A percentile compares a stretch with the other conserved stretches of the same genome.
phyloP scores from a whole-genome alignment of 2,329 filamentous ascomycete species.

The Neobulgaria alba region DNA sequence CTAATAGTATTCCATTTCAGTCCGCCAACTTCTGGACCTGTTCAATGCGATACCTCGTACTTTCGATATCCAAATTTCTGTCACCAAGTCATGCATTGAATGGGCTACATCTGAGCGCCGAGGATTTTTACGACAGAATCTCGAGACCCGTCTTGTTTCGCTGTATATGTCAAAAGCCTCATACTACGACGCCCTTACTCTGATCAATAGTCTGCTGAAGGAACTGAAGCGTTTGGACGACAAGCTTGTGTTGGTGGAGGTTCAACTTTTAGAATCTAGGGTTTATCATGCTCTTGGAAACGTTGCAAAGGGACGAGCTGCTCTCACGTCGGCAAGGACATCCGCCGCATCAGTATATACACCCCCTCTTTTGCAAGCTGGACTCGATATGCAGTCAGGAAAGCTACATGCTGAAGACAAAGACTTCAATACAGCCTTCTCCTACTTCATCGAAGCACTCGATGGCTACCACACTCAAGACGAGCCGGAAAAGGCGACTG shows the following conservation, averaged over 20 bases:
- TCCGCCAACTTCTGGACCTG: slow-evolving; percentile 92
- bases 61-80: slow-evolving; percentile 84
- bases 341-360: slow-evolving; percentile 97
- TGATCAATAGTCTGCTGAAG: slow-evolving; percentile 92
- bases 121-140: slow-evolving; percentile 93
- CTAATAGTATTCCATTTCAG: slow-evolving; percentile 38
- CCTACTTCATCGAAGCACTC: slow-evolving; percentile 98
- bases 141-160: slow-evolving; percentile 87
- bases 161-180: slow-evolving; percentile 97
- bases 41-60: slow-evolving; percentile 91
- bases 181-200: slow-evolving; percentile 91
- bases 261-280: slow-evolving; percentile 91
- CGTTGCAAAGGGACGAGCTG: slow-evolving; percentile 89
- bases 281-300: slow-evolving; percentile 98
- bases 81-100: slow-evolving; percentile 99
- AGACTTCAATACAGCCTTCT: slow-evolving; percentile 98
- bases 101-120: slow-evolving; percentile 94
- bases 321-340: slow-evolving; percentile 87
- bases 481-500: slow-evolving; percentile 81
- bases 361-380: slow-evolving; percentile 86
- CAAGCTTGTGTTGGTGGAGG: slow-evolving; percentile 95
- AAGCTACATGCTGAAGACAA: slow-evolving; percentile 98
- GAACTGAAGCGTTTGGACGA: slow-evolving; percentile 98
- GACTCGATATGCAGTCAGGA: slow-evolving; percentile 97
- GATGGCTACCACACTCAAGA: slow-evolving; percentile 95